phyloP scores from a whole-genome alignment of 2,329 filamentous ascomycete species.

The Trichoderma sp. region DNA sequence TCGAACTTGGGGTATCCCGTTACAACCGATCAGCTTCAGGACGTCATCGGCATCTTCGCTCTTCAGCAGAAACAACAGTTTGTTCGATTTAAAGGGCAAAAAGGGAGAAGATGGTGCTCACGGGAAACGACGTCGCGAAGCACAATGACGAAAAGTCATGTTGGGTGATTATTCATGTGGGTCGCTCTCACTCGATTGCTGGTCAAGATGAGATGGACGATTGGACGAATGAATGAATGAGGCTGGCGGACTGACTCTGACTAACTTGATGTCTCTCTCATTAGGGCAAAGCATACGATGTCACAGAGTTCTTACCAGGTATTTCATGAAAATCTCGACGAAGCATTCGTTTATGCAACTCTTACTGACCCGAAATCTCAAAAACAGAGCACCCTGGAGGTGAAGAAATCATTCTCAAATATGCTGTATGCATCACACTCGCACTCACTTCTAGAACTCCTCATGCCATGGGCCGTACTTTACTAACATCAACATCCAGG shows the following conservation, averaged over 20 bases:
- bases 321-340: constrained; percentile 27
- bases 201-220: not conserved
- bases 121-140: constrained; percentile 58
- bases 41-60: not conserved
- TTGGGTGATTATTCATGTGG: constrained; percentile 85
- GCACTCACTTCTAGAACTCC: not conserved
- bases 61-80: not conserved
- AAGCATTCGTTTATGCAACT: not conserved
- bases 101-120: constrained; percentile 44
- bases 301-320: constrained; percentile 84
- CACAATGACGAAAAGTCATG: constrained; percentile 83
- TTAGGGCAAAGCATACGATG: constrained; percentile 82
- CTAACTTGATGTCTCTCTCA: not conserved
- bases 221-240: not conserved
- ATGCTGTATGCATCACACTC: constrained; percentile 67
- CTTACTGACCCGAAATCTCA: not conserved
- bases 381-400: constrained; percentile 79
- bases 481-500: constrained; percentile 41
- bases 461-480: not conserved
- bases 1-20: not conserved
- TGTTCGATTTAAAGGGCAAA: not conserved
- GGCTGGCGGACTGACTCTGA: not conserved
- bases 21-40: not conserved
- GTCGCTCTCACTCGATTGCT: constrained; percentile 25
- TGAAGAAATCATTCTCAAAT: constrained; percentile 92